A percentile compares a stretch with the other conserved stretches of the same genome.
phyloP scores from a whole-genome alignment of 371 early-diverging fungal species.

The Circinella minor region DNA sequence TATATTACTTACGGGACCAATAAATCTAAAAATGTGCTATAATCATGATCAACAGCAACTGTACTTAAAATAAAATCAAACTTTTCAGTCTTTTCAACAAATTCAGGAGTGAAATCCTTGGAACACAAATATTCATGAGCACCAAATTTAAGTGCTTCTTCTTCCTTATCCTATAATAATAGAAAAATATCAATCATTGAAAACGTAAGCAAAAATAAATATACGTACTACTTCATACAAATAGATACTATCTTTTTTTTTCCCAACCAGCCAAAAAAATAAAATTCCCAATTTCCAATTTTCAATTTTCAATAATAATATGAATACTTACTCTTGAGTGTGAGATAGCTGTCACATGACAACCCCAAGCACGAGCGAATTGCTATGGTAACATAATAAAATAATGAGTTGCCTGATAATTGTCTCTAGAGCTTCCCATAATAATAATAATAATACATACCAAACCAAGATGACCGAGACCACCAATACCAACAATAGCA shows the following conservation, averaged over 20 bases:
- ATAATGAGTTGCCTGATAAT: no score
- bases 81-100: conserved; percentile 30
- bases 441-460: no score
- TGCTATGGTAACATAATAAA: conserved; percentile 23
- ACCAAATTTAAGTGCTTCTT: conserved; percentile 70
- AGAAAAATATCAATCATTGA: neutral
- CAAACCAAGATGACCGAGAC: conserved; percentile 70
- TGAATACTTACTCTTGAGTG: conserved; percentile 20
- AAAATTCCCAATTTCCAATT: no score
- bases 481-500: conserved; percentile 75
- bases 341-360: conserved; percentile 49
- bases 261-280: no score
- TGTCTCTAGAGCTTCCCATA: no score
- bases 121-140: conserved; percentile 60
- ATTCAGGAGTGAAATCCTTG: conserved; percentile 39
- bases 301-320: neutral
- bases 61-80: conserved; percentile 59
- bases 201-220: no score
- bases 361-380: conserved; percentile 68
- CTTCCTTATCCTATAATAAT: conserved; percentile 55
- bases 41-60: conserved; percentile 43
- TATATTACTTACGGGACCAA: conserved; percentile 24
- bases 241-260: no score
- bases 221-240: no score
- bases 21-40: conserved; percentile 44